Evolutionary conservation across 495 filamentous ascomycete species (phyloP).

Genomic region (Aspergillus sclerotioniger): DNA sequence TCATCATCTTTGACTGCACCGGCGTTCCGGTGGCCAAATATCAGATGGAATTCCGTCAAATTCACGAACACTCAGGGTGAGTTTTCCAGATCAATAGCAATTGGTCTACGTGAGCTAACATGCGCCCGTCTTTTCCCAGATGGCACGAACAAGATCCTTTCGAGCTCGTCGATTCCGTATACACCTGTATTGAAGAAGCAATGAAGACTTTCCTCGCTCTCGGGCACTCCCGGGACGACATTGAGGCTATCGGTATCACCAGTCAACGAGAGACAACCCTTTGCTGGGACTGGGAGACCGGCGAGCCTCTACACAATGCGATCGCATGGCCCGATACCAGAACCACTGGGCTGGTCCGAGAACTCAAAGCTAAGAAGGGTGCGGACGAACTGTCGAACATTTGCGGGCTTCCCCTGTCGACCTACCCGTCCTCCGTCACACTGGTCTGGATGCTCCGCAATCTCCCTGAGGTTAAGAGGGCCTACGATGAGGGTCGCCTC

Average conservation of each 20-base stretch:
- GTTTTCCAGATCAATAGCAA: slow-evolving; percentile 26
- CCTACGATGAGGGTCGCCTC: slow-evolving; percentile 76
- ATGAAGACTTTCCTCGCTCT: slow-evolving; percentile 67
- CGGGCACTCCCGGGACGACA: slow-evolving; percentile 68
- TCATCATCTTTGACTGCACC: slow-evolving; percentile 82
- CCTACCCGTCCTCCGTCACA: slow-evolving; percentile 90
- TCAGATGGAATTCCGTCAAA: slow-evolving; percentile 87
- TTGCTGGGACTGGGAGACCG: slow-evolving; percentile 85
- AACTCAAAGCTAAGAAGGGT: slow-evolving; percentile 63
- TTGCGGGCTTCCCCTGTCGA: slow-evolving; percentile 87
- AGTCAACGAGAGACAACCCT: slow-evolving; percentile 93
- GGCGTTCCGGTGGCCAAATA: slow-evolving; percentile 82
- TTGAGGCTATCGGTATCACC: slow-evolving; percentile 88
- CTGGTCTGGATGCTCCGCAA: slow-evolving; percentile 82
- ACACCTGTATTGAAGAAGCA: slow-evolving; percentile 80
- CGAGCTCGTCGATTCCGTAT: slow-evolving; percentile 75
- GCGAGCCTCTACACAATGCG: slow-evolving; percentile 82
- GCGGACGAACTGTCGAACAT: slow-evolving; percentile 70
- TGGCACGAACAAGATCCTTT: slow-evolving; percentile 94
- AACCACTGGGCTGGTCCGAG: slow-evolving; percentile 75
- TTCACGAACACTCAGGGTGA: slow-evolving; percentile 87
- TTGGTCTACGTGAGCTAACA: neutral
- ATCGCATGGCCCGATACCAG: slow-evolving; percentile 94
- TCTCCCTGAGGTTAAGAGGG: slow-evolving; percentile 65
- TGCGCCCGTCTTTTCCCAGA: slow-evolving; percentile 41